Percentiles rank a stretch among this genome's conserved stretches.
phyloP scores from a whole-genome alignment of 2,329 filamentous ascomycete genomes.

The Volutella citrinella region DNA sequence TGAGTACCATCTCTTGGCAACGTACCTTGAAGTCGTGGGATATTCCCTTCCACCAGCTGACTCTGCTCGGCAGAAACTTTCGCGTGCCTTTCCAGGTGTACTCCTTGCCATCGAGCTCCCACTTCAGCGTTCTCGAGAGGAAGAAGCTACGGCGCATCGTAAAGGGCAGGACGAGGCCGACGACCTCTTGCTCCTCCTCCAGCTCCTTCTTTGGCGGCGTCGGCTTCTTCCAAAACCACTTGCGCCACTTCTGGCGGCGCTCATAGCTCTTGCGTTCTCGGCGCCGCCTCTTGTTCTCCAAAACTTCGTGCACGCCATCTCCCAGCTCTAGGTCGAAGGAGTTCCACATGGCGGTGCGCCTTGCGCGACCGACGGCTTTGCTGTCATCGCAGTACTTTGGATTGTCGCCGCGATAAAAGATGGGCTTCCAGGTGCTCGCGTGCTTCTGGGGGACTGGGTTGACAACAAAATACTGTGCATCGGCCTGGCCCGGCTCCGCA shows the following conservation, averaged over 20 bases:
- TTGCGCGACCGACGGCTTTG: conserved; percentile 5
- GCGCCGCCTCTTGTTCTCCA: conserved; percentile 9
- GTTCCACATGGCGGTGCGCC: conserved; percentile 14
- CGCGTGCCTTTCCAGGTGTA: conserved; percentile 10
- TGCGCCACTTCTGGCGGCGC: conserved; percentile 5
- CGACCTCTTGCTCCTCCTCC: conserved; percentile 5
- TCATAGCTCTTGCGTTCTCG: conserved; percentile 5
- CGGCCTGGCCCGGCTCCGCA: conserved; percentile 1
- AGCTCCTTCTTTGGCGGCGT: conserved; percentile 6
- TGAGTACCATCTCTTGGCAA: background rate
- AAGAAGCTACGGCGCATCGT: conserved; percentile 4
- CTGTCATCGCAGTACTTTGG: conserved; percentile 14
- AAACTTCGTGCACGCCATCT: conserved; percentile 11
- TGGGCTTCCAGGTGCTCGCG: conserved; percentile 11
- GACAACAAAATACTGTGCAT: conserved; percentile 10
- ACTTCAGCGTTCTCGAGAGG: conserved; percentile 5
- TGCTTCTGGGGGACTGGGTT: conserved; percentile 18
- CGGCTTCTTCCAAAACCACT: conserved; percentile 3
- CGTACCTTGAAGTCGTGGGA: conserved; percentile 11
- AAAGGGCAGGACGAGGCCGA: conserved; percentile 2
- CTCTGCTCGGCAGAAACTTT: conserved; percentile 1
- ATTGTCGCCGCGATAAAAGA: conserved; percentile 16
- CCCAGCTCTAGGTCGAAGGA: conserved; percentile 15
- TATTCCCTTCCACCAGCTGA: conserved; percentile 5
- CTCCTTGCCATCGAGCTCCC: conserved; percentile 8